Evolutionary conservation across 75 land plant species (phyloP).

Genomic region (Sequoia sempervirens): DNA sequence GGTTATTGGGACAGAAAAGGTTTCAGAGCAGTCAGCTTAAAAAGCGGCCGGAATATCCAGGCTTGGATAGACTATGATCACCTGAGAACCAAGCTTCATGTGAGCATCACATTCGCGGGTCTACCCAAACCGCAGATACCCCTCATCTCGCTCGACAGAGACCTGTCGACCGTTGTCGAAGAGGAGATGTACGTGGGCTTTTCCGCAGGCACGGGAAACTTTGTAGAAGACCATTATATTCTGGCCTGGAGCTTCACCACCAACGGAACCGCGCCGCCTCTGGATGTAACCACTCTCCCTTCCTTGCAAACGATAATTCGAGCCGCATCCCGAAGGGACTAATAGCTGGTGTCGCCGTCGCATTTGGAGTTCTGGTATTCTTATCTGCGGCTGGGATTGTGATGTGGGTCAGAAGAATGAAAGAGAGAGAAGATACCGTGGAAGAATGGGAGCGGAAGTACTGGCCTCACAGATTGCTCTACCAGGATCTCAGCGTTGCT

Average conservation of each 20-base stretch:
- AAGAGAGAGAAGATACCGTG: background rate
- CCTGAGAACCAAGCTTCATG: conserved; percentile 2
- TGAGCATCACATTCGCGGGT: conserved; percentile 17
- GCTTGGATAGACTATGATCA: conserved; percentile 32
- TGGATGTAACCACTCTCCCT: conserved; percentile 20
- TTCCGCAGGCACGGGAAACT: conserved; percentile 26
- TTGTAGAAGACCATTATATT: conserved; percentile 21
- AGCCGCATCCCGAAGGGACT: no score
- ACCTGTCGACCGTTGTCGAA: conserved; percentile 12
- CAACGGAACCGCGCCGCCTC: conserved; percentile 17
- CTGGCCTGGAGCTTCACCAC: conserved; percentile 39
- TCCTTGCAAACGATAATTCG: background rate
- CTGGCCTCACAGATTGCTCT: background rate
- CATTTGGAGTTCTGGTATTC: background rate
- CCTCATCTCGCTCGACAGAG: conserved; percentile 5
- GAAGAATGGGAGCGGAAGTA: conserved; percentile 1
- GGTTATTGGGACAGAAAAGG: conserved; percentile 1
- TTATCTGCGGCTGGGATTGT: no score
- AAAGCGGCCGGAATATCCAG: conserved; percentile 15
- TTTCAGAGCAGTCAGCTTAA: background rate
- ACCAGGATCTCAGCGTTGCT: background rate
- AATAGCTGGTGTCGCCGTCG: background rate
- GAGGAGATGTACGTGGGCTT: conserved; percentile 35
- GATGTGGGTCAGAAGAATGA: background rate
- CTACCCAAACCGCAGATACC: conserved; percentile 10